Percentiles rank a stretch among this genome's conserved stretches.
Evolutionary conservation across 2,329 filamentous ascomycete genomes (phyloP).

Genomic region (Pseudogymnoascus sp.): DNA sequence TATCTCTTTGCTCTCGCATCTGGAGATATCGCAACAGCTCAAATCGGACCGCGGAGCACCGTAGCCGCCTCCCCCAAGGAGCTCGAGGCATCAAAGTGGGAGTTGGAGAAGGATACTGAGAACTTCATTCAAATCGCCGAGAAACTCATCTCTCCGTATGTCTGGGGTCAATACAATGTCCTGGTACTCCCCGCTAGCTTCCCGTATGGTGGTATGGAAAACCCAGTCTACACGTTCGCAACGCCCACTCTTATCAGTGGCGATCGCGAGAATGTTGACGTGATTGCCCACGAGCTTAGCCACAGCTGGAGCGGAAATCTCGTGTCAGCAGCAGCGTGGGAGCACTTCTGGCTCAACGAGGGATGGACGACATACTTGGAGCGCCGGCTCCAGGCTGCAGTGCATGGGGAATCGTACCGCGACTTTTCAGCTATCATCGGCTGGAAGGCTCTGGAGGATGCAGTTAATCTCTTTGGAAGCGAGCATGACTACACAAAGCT

Average conservation of each 20-base stretch:
- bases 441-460: slow-evolving; percentile 77
- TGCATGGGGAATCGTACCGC: slow-evolving; percentile 79
- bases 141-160: slow-evolving; percentile 74
- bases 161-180: slow-evolving; percentile 94
- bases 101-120: slow-evolving; percentile 85
- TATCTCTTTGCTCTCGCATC: slow-evolving; percentile 92
- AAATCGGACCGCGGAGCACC: slow-evolving; percentile 76
- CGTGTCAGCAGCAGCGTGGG: slow-evolving; percentile 72
- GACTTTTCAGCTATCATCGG: slow-evolving; percentile 95
- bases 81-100: slow-evolving; percentile 77
- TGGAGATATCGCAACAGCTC: slow-evolving; percentile 78
- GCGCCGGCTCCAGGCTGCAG: slow-evolving; percentile 67
- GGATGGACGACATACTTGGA: slow-evolving; percentile 97
- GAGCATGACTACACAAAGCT: slow-evolving; percentile 86
- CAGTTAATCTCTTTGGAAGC: slow-evolving; percentile 69
- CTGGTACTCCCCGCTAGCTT: slow-evolving; percentile 85
- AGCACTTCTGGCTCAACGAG: slow-evolving; percentile 70
- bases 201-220: slow-evolving; percentile 76
- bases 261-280: slow-evolving; percentile 85
- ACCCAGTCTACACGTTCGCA: slow-evolving; percentile 90
- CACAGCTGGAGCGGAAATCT: slow-evolving; percentile 86
- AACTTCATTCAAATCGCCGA: slow-evolving; percentile 86
- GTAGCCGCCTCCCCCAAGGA: slow-evolving; percentile 88
- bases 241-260: slow-evolving; percentile 92
- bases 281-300: slow-evolving; percentile 80